Percentiles rank a stretch among this genome's conserved stretches.
phyloP scores from a whole-genome alignment of 192 early-diverging fungal species.

The Pilaira anomala region DNA sequence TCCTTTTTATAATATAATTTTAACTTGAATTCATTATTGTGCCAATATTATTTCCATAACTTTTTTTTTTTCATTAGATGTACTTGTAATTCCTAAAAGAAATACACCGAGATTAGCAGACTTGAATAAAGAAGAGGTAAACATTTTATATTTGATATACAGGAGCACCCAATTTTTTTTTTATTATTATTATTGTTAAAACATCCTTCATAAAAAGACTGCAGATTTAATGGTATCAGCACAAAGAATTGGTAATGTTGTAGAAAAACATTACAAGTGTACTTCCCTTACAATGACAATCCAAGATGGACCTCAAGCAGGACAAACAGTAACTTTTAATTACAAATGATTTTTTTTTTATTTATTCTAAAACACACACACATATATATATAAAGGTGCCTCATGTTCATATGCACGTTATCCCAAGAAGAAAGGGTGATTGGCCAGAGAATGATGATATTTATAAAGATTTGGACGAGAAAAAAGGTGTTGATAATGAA shows the following conservation, averaged over 20 bases:
- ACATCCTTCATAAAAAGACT: no score
- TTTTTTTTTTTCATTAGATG: constrained; percentile 50
- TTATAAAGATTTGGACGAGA: constrained; percentile 69
- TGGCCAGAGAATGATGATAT: constrained; percentile 87
- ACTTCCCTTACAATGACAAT: constrained; percentile 77
- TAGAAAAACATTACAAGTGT: constrained; percentile 72
- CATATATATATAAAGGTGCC: constrained; percentile 66
- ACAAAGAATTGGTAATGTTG: constrained; percentile 68
- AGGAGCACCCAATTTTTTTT: neutral
- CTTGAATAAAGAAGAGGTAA: constrained; percentile 71
- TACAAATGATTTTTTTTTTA: neutral
- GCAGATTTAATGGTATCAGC: constrained; percentile 78
- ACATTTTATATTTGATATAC: neutral
- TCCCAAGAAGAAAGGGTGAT: constrained; percentile 79
- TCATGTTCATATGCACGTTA: constrained; percentile 91
- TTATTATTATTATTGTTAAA: neutral
- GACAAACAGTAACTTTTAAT: constrained; percentile 30
- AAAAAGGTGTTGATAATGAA: constrained; percentile 61
- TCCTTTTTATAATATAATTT: neutral
- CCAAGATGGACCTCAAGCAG: constrained; percentile 36
- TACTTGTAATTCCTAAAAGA: constrained; percentile 73
- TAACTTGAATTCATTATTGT: neutral
- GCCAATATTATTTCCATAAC: neutral
- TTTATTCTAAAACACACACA: neutral
- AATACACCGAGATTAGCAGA: constrained; percentile 71